phyloP scores from a whole-genome alignment of 2,329 filamentous ascomycete species.

The Chrysosporium queenslandicum region DNA sequence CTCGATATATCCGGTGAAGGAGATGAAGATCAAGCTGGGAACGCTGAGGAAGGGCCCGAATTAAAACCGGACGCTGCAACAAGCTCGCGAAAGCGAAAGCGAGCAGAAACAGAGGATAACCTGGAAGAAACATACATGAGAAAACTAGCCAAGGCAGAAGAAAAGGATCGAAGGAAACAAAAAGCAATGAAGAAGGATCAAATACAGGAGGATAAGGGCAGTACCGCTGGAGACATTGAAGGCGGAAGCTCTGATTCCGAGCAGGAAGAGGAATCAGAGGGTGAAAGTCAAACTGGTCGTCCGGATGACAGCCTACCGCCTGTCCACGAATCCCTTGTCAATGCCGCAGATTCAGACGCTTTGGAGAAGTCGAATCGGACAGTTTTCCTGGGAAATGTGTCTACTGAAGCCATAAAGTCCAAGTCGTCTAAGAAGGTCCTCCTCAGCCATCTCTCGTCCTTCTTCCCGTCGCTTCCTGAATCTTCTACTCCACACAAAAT shows the following conservation, averaged over 20 bases:
- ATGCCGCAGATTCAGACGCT: slow-evolving; percentile 41
- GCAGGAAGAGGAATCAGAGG: slow-evolving; percentile 28
- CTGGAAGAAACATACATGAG: slow-evolving; percentile 39
- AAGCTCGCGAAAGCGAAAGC: slow-evolving; percentile 44
- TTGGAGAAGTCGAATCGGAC: slow-evolving; percentile 81
- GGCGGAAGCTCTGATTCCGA: slow-evolving; percentile 18
- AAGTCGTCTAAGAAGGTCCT: slow-evolving; percentile 72
- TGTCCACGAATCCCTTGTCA: slow-evolving; percentile 33
- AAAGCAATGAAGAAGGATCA: slow-evolving; percentile 31
- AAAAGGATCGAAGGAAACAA: slow-evolving; percentile 29
- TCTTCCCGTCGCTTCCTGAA: slow-evolving; percentile 47
- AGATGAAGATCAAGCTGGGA: slow-evolving; percentile 42
- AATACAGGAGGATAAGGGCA: slow-evolving; percentile 30
- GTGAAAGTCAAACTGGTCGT: slow-evolving; percentile 42
- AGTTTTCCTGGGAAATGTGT: slow-evolving; percentile 87
- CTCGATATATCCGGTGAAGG: slow-evolving; percentile 24
- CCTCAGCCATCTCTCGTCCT: slow-evolving; percentile 65
- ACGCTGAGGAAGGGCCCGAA: slow-evolving; percentile 51
- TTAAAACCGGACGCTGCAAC: slow-evolving; percentile 18
- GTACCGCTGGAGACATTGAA: slow-evolving; percentile 20
- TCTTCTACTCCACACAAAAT: slow-evolving; percentile 56
- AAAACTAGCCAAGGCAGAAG: slow-evolving; percentile 35
- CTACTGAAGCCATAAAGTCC: slow-evolving; percentile 67
- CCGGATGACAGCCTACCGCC: slow-evolving; percentile 22
- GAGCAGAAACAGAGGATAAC: slow-evolving; percentile 41